Base-by-base conservation (phyloP, 495 filamentous ascomycete species). In the Oidiodendron maius region DNA sequence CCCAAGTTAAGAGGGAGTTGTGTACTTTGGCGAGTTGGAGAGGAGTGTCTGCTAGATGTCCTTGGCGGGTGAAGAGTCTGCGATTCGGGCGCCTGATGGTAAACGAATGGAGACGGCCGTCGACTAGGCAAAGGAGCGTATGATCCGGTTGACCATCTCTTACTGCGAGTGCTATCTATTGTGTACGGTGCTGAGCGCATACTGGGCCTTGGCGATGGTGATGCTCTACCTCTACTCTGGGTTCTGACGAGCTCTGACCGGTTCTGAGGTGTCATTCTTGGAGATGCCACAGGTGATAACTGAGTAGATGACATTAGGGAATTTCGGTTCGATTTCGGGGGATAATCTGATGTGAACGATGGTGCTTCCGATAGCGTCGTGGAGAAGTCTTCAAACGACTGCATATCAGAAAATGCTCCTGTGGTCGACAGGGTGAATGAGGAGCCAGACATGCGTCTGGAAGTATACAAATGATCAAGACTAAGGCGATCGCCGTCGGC, bases 141-240 rank as follows among this genome's bases (percentile, higher is more conserved):
- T 15, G 77, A 84, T 17, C 80, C 83, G 11, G 82, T 85, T 18
- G 82, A 86, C 83, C 83, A 87, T 50, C 83, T 68, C 67, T 86
- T 86, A 58, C 74, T 81, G 47, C 81, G 70, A 34, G 70, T 69
- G 32, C 67, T 65, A 25, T 82, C 80, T 46, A 82, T 70, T 17
- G 64, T 75, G 57, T 87, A 85, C 16, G 83, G 82, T 21, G 73
- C 77, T 25, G 80, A 71, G 51, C 83, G 76, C 63, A 82, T 71
- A 38, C 69, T 76, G 40, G 76, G 75, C 44, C 82, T 73, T 48
- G 83, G 78, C 23, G 82, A 83, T 39, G 83, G 80, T 36, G 82
- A 85, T 1, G 80, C 77, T 45, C 77, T 64, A 4, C 79, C 80
- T 25, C 81, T 61, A 61, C 78, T 76, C 51, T 77, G 69, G n/a